Percentiles rank a stretch among this genome's conserved stretches.
Evolutionary conservation across 83 land plant genomes (phyloP).

Genomic region (Picea engelmannii): DNA sequence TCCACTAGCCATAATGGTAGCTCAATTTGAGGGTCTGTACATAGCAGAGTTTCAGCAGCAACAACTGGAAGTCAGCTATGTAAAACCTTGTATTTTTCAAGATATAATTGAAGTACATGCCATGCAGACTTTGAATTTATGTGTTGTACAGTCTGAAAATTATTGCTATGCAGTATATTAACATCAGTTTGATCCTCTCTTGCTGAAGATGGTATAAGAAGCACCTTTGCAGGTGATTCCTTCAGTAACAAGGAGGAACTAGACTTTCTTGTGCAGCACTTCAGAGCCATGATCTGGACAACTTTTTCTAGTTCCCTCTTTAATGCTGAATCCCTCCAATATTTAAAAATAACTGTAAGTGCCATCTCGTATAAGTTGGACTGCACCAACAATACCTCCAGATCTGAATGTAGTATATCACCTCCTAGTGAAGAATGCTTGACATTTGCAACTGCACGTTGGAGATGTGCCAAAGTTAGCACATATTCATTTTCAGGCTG

Average conservation of each 20-base stretch:
- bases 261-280: constrained; percentile 57
- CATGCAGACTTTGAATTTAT: constrained; percentile 36
- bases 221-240: constrained; percentile 16
- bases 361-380: constrained; percentile 81
- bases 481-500: constrained; percentile 67
- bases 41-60: constrained; percentile 90
- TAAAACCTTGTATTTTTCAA: constrained; percentile 27
- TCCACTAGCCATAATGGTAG: constrained; percentile 93
- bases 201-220: constrained; percentile 42
- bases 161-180: constrained; percentile 27
- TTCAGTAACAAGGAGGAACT: constrained; percentile 19
- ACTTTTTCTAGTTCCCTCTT: constrained; percentile 83
- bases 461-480: constrained; percentile 66
- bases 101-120: constrained; percentile 74
- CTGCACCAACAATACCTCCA: constrained; percentile 66
- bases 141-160: constrained; percentile 19
- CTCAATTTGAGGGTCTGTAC: constrained; percentile 79
- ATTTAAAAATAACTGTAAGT: constrained; percentile 70
- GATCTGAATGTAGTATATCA: constrained; percentile 41
- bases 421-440: constrained; percentile 56
- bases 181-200: constrained; percentile 22
- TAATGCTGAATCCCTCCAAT: constrained; percentile 82
- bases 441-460: constrained; percentile 56
- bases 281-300: constrained; percentile 65
- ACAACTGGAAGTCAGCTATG: constrained; percentile 77